Evolutionary conservation across 2,329 filamentous ascomycete genomes (phyloP).

Genomic region (Aspergillus sclerotialis): DNA sequence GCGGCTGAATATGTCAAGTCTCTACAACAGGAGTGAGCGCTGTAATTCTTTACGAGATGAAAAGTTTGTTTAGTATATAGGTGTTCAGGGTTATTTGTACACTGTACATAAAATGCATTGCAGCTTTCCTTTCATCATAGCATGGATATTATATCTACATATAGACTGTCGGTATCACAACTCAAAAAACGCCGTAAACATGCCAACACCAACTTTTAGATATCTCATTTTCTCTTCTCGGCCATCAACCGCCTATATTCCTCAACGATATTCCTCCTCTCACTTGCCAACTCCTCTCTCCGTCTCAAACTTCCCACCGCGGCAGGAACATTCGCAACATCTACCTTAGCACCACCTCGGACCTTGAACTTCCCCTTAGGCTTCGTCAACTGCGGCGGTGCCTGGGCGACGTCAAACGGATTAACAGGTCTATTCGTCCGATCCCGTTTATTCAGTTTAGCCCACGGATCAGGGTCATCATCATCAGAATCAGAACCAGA

Average conservation of each 20-base stretch:
- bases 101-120: constrained; percentile 12
- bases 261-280: constrained; percentile 64
- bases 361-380: constrained; percentile 59
- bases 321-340: constrained; percentile 63
- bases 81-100: constrained; percentile 6
- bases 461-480: constrained; percentile 71
- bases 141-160: background rate
- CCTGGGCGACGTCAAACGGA: constrained; percentile 54
- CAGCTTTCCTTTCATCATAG: constrained; percentile 1
- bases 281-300: constrained; percentile 65
- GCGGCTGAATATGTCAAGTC: constrained; percentile 62
- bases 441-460: constrained; percentile 57
- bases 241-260: constrained; percentile 66
- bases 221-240: constrained; percentile 34
- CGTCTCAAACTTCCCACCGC: constrained; percentile 63
- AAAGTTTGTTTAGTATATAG: constrained; percentile 8
- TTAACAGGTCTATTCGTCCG: constrained; percentile 27
- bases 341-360: constrained; percentile 56
- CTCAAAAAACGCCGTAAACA: too few species aligned
- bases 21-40: constrained; percentile 23
- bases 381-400: constrained; percentile 65
- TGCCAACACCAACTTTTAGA: too few species aligned
- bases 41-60: constrained; percentile 8
- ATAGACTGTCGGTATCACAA: too few species aligned
- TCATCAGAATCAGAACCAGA: constrained; percentile 48